Base-by-base conservation (phyloP, 2,329 filamentous ascomycete genomes). In the Penicillium sp. region DNA sequence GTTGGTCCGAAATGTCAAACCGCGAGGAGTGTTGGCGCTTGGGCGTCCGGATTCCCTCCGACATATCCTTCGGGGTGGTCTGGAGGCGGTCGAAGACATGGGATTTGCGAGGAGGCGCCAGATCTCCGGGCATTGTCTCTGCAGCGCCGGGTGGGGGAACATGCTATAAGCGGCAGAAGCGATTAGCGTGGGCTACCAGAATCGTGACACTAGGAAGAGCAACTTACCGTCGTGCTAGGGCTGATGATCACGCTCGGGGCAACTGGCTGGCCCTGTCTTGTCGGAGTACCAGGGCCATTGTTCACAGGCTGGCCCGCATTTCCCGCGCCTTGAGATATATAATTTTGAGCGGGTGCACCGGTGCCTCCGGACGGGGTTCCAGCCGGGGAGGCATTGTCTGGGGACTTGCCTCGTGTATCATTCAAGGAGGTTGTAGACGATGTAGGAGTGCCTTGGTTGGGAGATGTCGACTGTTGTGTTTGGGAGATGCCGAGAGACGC, bases 51-150 rank as follows among this genome's bases (percentile, higher is more conserved):
- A 97, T 87, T 32, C 94, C 94, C 74, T 97, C 94, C 29, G 94
- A 91, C 55, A 96, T 90, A 75, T 99, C 94, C 74, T 96, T 96
- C 45, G 95, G 95, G 2, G 92, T 96, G 53, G 93, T 88, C 70
- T 97, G 91, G 55, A 97, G 83, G 55, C 91, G 85, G 71, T 95
- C 90, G 74, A 91, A 95, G 65, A 95, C 85, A 63, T 91, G 78
- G 17, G 91, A 94, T 79, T 97, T 97, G 75, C 97, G 96, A 15
- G 94, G 94, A 47, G 94, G 94, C 24, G 91, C 91, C 52, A 99
- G 86, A 70, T 99, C 94, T 68, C 95, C 91, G 46, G 94, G 94
- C 93, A 99, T 97, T 5, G 93, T 97, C 78, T 99, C 94, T 59
- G 92, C 89, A 51, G 92, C 88, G 61, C 94, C 94, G 41, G 94